Base-by-base conservation (phyloP, 257 asterid species). In the Catharanthus roseus region DNA sequence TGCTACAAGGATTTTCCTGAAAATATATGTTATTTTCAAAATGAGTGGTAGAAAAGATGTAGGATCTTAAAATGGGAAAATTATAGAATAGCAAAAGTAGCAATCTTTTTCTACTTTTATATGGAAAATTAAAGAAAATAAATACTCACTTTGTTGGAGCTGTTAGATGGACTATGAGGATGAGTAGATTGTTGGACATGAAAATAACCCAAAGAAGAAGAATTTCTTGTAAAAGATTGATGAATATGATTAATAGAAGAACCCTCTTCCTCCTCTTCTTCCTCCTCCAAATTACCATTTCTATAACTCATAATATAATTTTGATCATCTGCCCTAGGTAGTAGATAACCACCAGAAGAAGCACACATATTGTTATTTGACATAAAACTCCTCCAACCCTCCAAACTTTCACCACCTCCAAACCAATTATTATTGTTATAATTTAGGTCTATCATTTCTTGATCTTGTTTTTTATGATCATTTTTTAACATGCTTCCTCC, bases 61-160 rank as follows among this genome's bases (percentile, higher is more conserved):
- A 58, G 65, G 23, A 58, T 15, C 65, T 60, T 15, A 12, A 9
- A 36, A 60, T 60, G 65, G 42, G 24, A 60, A 60, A 5, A 7
- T 33, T 7, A 16, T 12, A n/a, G n/a, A 18, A 42, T 42, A 0
- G 26, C 24, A 33, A 34, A n/a, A 61, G 36, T 16, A 61, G 45
- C 28, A 18, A 58, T 1, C 11, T 4, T 58, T 58, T 58, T 9
- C 13, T n/a, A n/a, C n/a, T n/a, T 58, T n/a, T n/a, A 19, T n/a
- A 6, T n/a, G 58, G 34, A 3, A 58, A 4, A 15, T 4, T 58
- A 23, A 7, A 3, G 45, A 15, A 64, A 50, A n/a, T 31, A 74
- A n/a, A 65, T 56, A 54, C 67, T 10, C 63, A 80, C 82, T 62
- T 73, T 74, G 69, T 77, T 77, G 47, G 74, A 44, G 73, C 76